A percentile compares a stretch with the other conserved stretches of the same genome.
Evolutionary conservation across 2,329 filamentous ascomycete genomes (phyloP).

Genomic region (Sporothrix variecibatus): DNA sequence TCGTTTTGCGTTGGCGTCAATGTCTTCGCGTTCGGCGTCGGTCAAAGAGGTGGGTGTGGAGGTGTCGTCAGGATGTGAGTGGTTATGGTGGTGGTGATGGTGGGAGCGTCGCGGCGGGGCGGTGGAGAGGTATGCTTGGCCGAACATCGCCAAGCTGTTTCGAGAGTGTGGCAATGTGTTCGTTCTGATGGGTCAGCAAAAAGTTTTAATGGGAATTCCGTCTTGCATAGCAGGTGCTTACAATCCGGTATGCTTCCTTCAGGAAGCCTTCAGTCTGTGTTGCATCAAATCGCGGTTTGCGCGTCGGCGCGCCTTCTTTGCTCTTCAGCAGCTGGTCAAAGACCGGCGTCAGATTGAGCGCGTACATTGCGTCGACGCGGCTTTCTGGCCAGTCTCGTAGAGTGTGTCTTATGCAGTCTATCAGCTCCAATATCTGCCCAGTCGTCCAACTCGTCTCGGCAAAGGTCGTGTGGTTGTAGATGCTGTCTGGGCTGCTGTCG

Average conservation of each 20-base stretch:
- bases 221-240: conserved; percentile 45
- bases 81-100: conserved; percentile 43
- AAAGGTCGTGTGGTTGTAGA: background rate
- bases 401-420: background rate
- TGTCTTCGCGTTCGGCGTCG: conserved; percentile 78
- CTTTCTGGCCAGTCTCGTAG: background rate
- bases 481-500: background rate
- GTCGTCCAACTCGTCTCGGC: background rate
- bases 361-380: conserved; percentile 22
- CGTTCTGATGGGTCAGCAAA: conserved; percentile 59
- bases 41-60: conserved; percentile 61
- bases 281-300: conserved; percentile 43
- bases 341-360: conserved; percentile 64
- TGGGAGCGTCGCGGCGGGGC: conserved; percentile 63
- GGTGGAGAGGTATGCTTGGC: conserved; percentile 87
- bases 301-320: conserved; percentile 25
- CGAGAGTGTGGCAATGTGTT: conserved; percentile 79
- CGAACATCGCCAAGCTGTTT: conserved; percentile 80
- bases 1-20: conserved; percentile 84
- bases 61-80: conserved; percentile 45
- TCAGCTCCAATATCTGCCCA: background rate
- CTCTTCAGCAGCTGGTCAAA: conserved; percentile 69
- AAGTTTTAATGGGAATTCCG: no score
- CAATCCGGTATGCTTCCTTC: conserved; percentile 91
- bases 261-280: conserved; percentile 79